phyloP scores from a whole-genome alignment of 2,329 filamentous ascomycete species.

The Aurifilum marmelostoma region DNA sequence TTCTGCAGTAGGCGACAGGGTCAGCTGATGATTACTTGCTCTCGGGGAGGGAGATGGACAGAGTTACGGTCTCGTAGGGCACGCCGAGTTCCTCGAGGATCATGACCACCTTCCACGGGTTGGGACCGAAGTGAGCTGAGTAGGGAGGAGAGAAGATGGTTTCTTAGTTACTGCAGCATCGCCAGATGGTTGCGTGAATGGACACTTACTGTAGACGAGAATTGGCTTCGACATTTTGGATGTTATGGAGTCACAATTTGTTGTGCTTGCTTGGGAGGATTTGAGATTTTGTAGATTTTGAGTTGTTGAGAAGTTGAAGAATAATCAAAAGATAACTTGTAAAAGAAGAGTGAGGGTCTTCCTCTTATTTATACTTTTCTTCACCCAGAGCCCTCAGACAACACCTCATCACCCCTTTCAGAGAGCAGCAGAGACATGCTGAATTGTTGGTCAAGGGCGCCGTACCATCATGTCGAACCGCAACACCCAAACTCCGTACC shows the following conservation, averaged over 20 bases:
- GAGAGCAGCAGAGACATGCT: no score
- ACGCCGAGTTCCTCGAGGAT: conserved; percentile 19
- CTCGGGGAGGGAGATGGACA: conserved; percentile 28
- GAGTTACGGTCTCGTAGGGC: conserved; percentile 29
- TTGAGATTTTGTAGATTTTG: no score
- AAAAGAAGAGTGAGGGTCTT: no score
- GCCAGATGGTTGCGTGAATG: not conserved
- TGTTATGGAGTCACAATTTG: not conserved
- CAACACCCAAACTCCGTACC: no score
- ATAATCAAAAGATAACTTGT: no score
- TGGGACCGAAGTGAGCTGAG: conserved; percentile 4
- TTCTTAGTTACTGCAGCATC: not conserved
- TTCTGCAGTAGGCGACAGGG: not conserved
- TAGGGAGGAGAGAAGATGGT: no score
- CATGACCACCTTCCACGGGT: conserved; percentile 16
- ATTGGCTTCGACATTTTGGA: conserved; percentile 5
- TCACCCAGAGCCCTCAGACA: not conserved
- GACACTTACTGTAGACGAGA: not conserved
- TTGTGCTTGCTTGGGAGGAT: no score
- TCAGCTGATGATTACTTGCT: no score
- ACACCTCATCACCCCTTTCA: no score
- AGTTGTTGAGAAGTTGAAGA: no score
- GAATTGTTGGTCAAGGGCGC: no score
- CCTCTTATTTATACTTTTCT: not conserved
- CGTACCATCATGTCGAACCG: no score